These are phyloP conservation scores for Salvia splendens DNA, from an alignment of 257 asterid genomes.

Conservation along the genomic window DNA sequence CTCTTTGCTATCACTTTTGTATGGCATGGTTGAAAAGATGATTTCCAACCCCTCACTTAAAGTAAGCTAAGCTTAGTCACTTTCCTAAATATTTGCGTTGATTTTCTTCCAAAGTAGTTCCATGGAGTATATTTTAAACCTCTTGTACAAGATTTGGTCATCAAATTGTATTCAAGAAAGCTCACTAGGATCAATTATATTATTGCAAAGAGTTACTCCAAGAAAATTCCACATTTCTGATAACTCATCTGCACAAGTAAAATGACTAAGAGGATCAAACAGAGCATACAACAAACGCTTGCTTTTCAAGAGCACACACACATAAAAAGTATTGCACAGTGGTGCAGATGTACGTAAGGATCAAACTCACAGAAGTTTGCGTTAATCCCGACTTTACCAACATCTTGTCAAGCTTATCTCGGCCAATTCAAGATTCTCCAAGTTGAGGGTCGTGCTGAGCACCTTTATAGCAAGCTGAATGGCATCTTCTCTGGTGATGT, in stretches of 20 bases:
- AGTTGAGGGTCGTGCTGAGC: conserved; percentile 65
- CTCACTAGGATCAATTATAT: not conserved
- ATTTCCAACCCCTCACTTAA: not conserved
- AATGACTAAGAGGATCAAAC: not conserved
- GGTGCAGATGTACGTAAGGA: too few species aligned
- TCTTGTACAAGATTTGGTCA: conserved; percentile 20
- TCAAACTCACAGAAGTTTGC: too few species aligned
- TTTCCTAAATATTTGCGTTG: too few species aligned
- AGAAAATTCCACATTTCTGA: too few species aligned
- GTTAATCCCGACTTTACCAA: too few species aligned
- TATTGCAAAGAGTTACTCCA: not conserved
- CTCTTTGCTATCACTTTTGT: conserved; percentile 65
- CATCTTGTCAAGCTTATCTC: conserved; percentile 33
- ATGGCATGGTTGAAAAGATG: conserved; percentile 44
- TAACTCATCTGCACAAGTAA: conserved; percentile 43
- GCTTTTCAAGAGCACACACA: too few species aligned
- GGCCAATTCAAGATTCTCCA: conserved; percentile 66
- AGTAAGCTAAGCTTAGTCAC: conserved; percentile 1
- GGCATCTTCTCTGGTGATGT: conserved; percentile 61
- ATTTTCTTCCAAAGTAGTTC: too few species aligned
- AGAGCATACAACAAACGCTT: too few species aligned
- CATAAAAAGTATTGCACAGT: too few species aligned
- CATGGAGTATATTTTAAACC: conserved; percentile 5
- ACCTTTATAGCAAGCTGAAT: conserved; percentile 65
- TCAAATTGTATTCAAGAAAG: conserved; percentile 2